These are phyloP conservation scores for Leersia perrieri DNA, from an alignment of 176 grass and related monocot genomes.

Conservation along the genomic window DNA sequence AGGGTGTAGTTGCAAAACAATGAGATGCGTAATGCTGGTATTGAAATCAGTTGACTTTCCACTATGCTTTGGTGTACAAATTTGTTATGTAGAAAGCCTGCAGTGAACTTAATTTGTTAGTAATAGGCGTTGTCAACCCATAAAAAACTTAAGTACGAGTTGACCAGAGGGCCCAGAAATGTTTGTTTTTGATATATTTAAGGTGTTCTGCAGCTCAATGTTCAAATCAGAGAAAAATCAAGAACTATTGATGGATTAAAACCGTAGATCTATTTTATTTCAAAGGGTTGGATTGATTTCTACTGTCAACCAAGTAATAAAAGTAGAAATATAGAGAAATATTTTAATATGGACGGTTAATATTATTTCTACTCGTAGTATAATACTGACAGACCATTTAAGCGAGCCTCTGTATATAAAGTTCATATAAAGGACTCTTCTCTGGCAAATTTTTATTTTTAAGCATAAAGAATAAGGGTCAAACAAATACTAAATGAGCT, in stretches of 20 bases:
- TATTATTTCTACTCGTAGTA: too few relatives aligned
- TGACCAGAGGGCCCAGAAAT: slow-evolving; percentile 1
- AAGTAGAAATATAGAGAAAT: too few relatives aligned
- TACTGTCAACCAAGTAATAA: too few relatives aligned
- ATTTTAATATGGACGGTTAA: too few relatives aligned
- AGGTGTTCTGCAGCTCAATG: background rate
- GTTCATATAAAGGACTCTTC: background rate
- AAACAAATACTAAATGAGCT: background rate
- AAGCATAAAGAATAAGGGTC: background rate
- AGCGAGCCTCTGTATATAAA: too few relatives aligned
- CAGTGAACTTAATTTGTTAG: background rate
- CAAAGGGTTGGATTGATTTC: too few relatives aligned
- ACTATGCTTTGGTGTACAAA: background rate
- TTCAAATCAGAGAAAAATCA: background rate
- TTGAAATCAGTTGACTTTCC: background rate
- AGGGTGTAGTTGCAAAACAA: background rate
- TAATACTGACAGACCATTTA: too few relatives aligned
- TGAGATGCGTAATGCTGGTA: background rate
- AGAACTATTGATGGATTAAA: too few relatives aligned
- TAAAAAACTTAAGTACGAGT: background rate
- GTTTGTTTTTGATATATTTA: too few relatives aligned
- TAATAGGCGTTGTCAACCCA: background rate
- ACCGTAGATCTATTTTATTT: too few relatives aligned
- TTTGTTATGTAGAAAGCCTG: background rate
- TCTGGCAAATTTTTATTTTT: background rate